Conservation (phyloP, 169 alveolate species). For the Theileria annulata region DNA sequence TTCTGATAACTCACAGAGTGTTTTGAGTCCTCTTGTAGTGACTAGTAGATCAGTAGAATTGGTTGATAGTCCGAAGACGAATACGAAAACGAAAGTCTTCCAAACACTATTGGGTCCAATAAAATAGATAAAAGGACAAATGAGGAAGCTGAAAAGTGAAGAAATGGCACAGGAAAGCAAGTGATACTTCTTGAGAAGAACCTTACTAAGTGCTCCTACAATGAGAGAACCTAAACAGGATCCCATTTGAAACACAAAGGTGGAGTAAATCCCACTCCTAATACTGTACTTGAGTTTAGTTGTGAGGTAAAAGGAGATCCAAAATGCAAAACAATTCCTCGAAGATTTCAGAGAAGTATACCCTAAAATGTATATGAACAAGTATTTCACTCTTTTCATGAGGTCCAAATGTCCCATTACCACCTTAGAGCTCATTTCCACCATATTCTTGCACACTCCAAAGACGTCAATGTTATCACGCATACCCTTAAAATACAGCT, state of each 20-base stretch:
- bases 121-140: slow-evolving; percentile 15
- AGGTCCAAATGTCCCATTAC: slow-evolving; percentile 11
- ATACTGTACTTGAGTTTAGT: slow-evolving; percentile 33
- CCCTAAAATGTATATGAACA: slow-evolving; percentile 12
- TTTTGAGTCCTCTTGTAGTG: slow-evolving; percentile 47
- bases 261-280: slow-evolving; percentile 43
- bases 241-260: slow-evolving; percentile 55
- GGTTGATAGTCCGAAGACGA: slow-evolving; percentile 35
- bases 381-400: slow-evolving; percentile 17
- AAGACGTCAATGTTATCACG: background rate
- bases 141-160: slow-evolving; percentile 23
- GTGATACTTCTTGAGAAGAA: slow-evolving; percentile 40
- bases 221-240: slow-evolving; percentile 45
- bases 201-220: slow-evolving; percentile 26
- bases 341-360: slow-evolving; percentile 28
- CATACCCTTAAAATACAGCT: background rate
- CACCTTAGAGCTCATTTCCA: background rate
- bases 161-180: slow-evolving; percentile 35
- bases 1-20: slow-evolving; percentile 38
- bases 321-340: slow-evolving; percentile 42
- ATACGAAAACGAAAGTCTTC: slow-evolving; percentile 16
- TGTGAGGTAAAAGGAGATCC: slow-evolving; percentile 59
- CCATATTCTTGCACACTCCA: background rate
- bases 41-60: slow-evolving; percentile 47
- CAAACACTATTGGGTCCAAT: slow-evolving; percentile 32